A percentile compares a stretch with the other conserved stretches of the same genome.
These are phyloP conservation scores for Penicillium sp. DNA, from an alignment of 2,329 filamentous ascomycete species.

Conservation along the genomic window DNA sequence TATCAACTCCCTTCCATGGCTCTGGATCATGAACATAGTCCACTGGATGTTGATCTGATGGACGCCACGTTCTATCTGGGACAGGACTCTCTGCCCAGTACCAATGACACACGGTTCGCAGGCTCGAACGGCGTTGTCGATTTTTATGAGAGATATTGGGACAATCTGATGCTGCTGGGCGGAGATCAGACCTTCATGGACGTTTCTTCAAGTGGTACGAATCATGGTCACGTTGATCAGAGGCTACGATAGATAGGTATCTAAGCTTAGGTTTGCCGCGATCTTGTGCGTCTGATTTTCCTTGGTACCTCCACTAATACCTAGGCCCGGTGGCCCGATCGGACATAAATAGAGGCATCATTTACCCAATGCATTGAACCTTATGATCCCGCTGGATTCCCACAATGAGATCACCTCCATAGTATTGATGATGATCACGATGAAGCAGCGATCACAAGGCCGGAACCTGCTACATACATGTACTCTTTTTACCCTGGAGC, in stretches of 20 bases:
- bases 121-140: constrained; percentile 14
- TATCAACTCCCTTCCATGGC: not conserved
- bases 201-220: not conserved
- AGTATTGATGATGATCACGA: no score
- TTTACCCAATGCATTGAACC: no score
- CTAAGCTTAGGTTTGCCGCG: not conserved
- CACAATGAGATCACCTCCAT: no score
- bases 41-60: constrained; percentile 20
- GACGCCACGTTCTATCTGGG: constrained; percentile 19
- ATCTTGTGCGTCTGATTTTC: not conserved
- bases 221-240: not conserved
- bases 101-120: constrained; percentile 4
- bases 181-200: constrained; percentile 3
- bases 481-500: no score
- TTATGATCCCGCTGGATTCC: no score
- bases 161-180: constrained; percentile 20
- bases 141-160: constrained; percentile 23
- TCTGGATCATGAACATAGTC: constrained; percentile 1
- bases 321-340: no score
- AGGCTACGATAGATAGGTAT: not conserved
- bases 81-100: constrained; percentile 3
- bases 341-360: no score
- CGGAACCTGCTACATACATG: no score
- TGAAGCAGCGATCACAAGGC: no score
- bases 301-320: no score